These are phyloP conservation scores for Crithidia fasciculata DNA, from an alignment of 208 protist species.

Conservation along the genomic window DNA sequence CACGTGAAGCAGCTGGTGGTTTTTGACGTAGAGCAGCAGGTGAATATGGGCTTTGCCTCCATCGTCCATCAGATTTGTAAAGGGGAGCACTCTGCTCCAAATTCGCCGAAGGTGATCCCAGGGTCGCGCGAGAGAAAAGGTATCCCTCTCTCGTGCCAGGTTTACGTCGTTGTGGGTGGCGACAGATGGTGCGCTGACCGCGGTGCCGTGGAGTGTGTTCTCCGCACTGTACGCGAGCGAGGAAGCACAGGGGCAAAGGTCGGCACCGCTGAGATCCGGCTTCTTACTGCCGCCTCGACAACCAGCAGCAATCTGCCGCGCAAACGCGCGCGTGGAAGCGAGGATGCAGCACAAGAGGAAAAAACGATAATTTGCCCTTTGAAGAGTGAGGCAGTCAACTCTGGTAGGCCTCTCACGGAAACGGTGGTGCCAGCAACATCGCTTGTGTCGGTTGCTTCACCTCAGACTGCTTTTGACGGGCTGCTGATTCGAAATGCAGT, in stretches of 20 bases:
- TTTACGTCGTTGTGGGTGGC: slow-evolving; percentile 38
- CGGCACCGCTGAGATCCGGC: slow-evolving; percentile 27
- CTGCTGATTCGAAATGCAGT: slow-evolving; percentile 63
- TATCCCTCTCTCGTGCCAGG: slow-evolving; percentile 30
- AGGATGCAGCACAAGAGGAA: not conserved
- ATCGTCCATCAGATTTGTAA: not conserved
- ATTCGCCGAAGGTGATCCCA: not conserved
- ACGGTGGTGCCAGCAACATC: not conserved
- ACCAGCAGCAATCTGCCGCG: not conserved
- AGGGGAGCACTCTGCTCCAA: slow-evolving; percentile 11
- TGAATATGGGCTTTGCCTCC: slow-evolving; percentile 48
- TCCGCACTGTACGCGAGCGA: not conserved
- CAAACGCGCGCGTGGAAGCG: slow-evolving; percentile 14
- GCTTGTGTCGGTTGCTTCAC: not conserved
- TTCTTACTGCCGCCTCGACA: not conserved
- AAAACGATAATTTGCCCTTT: not conserved
- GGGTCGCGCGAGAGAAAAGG: not conserved
- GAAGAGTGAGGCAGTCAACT: not conserved
- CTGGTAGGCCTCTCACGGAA: no score
- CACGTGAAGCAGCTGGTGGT: slow-evolving; percentile 65
- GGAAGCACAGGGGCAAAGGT: slow-evolving; percentile 10
- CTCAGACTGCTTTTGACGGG: slow-evolving; percentile 15
- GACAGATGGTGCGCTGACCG: slow-evolving; percentile 19
- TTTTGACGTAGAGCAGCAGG: slow-evolving; percentile 69
- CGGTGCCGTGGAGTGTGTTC: slow-evolving; percentile 3